Evolutionary conservation across 495 filamentous ascomycete genomes (phyloP).

Genomic region (Tuber indicum): DNA sequence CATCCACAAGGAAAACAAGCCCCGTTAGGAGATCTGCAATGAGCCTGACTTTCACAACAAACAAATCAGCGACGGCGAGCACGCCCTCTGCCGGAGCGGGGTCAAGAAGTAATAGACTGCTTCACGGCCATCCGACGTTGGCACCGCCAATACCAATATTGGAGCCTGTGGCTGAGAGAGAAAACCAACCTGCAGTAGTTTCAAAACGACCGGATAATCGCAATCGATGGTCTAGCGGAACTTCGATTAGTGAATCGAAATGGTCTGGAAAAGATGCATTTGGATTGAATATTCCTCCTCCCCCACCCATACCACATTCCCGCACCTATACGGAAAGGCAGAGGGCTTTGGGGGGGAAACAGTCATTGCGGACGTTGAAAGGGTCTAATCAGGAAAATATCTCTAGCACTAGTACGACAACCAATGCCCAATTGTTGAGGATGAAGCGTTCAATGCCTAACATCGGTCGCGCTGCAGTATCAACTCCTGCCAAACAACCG

Average conservation of each 20-base stretch:
- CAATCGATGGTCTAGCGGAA: slow-evolving; percentile 35
- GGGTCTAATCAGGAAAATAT: slow-evolving; percentile 41
- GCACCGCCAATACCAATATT: slow-evolving; percentile 66
- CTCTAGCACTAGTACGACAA: slow-evolving; percentile 52
- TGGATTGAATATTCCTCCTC: slow-evolving; percentile 53
- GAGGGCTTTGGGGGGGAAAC: slow-evolving; percentile 55
- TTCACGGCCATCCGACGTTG: slow-evolving; percentile 55
- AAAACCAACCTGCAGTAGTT: slow-evolving; percentile 54
- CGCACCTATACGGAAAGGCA: slow-evolving; percentile 48
- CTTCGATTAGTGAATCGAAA: slow-evolving; percentile 24
- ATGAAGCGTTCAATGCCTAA: slow-evolving; percentile 83
- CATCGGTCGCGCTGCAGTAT: slow-evolving; percentile 48
- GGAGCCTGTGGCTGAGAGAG: slow-evolving; percentile 88
- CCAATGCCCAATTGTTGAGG: slow-evolving; percentile 66
- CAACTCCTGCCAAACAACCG: slow-evolving; percentile 44
- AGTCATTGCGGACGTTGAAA: slow-evolving; percentile 54
- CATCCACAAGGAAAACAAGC: slow-evolving; percentile 55
- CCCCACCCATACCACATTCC: slow-evolving; percentile 51
- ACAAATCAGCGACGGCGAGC: slow-evolving; percentile 47
- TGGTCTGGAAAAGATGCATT: slow-evolving; percentile 33
- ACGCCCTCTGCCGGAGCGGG: slow-evolving; percentile 38
- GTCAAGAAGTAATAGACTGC: slow-evolving; percentile 30
- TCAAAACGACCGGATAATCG: slow-evolving; percentile 28
- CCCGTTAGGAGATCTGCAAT: slow-evolving; percentile 65
- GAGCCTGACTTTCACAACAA: slow-evolving; percentile 78